Conservation (phyloP, 371 early-diverging fungal genomes). For the Globomyces sp. region DNA sequence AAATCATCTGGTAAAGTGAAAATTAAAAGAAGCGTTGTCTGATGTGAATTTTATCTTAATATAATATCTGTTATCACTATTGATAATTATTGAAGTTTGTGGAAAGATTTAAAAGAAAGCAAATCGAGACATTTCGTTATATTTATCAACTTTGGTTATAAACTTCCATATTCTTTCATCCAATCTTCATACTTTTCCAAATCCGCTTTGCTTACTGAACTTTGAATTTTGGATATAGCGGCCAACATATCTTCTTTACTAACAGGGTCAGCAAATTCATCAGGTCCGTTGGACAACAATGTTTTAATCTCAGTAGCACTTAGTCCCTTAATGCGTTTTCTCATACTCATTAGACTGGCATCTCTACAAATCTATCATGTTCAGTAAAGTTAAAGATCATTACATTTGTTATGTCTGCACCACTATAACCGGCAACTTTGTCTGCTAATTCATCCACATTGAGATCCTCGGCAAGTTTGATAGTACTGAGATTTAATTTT, state of each 20-base stretch:
- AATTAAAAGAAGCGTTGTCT: no score
- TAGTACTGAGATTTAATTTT: constrained; percentile 40
- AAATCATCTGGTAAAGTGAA: no score
- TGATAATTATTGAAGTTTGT: no score
- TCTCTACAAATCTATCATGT: constrained; percentile 53
- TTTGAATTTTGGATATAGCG: constrained; percentile 49
- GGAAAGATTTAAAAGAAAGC: no score
- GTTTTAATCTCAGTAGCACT: constrained; percentile 50
- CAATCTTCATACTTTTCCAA: constrained; percentile 53
- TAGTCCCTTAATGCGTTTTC: constrained; percentile 50
- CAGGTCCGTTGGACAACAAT: constrained; percentile 34
- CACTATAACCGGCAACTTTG: constrained; percentile 52
- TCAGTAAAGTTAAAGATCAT: not conserved
- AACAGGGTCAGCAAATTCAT: constrained; percentile 49
- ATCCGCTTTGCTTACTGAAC: constrained; percentile 50
- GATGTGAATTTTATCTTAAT: no score
- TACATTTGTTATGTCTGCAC: constrained; percentile 61
- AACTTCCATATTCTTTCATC: constrained; percentile 53
- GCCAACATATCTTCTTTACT: constrained; percentile 46
- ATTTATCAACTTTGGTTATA: not conserved
- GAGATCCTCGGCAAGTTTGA: constrained; percentile 40
- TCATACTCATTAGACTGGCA: constrained; percentile 61
- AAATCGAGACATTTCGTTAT: no score
- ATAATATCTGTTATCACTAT: no score
- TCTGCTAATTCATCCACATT: constrained; percentile 45